Base-by-base conservation (phyloP, 2,329 filamentous ascomycete genomes). In the Diaporthe batatas region DNA sequence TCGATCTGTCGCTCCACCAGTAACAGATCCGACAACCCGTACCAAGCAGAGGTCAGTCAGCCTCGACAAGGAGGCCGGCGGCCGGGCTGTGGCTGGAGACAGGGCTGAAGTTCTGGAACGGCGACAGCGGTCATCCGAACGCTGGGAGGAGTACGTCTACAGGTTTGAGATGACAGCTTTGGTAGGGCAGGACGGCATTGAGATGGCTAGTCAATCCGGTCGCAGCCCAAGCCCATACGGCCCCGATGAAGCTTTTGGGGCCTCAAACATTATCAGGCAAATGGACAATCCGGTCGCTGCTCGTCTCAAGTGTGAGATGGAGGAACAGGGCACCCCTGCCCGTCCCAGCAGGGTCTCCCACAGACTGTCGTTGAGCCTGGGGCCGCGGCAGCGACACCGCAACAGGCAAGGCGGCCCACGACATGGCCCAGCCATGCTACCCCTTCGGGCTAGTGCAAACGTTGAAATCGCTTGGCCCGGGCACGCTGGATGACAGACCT, bases 121-220 rank as follows among this genome's bases (percentile, higher is more conserved):
- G 59, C 68, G 70, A 75, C 71, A 76, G 71, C 72, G 57, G 74
- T 72, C 75, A 70, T 75, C 72, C 74, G 72, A 77, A 77, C 72
- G 68, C 73, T 74, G 70, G 29, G 34, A 71, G 25, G 51, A 68
- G 57, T 36, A 72, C 49, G 34, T 70, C 75, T 76, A 77, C 54
- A 67, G 53, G 59, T 74, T 78, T 77, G 77, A 76, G 76, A 78
- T 77, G 76, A 72, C 75, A 76, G 76, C 59, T 76, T 75, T 39
- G 51, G 62, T 25, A 53, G 62, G 72, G 62, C 75, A 73, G 77
- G 78, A 82, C 83, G 84, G 84, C 84, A 85, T 84, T 84, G 85
- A 81, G 85, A 83, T 80, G 83, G 77, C 82, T 83, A 77, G 80
- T 80, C 81, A 82, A 83, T 84, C 84, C 84, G 84, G 84, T 86